Conservation (phyloP, 345 rosid species). For the Linum usitatissimum region DNA sequence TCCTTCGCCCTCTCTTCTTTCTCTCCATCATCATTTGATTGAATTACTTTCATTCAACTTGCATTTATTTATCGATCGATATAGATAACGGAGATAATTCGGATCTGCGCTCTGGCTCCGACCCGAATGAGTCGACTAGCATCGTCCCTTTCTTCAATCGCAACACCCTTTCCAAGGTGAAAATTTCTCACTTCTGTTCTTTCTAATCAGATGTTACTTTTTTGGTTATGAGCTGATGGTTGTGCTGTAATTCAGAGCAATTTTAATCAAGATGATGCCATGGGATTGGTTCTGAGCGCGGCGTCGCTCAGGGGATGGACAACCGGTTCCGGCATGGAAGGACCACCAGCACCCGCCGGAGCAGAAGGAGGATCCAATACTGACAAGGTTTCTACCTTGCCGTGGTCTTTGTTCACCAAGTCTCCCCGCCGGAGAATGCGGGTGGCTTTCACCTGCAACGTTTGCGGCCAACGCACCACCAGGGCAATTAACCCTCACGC, state of each 20-base stretch:
- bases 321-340: constrained; percentile 92
- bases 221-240: background rate
- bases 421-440: constrained; percentile 92
- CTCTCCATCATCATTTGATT: background rate
- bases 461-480: constrained; percentile 85
- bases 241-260: constrained; percentile 1
- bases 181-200: background rate
- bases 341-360: constrained; percentile 58
- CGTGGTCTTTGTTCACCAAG: constrained; percentile 87
- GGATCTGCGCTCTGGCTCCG: constrained; percentile 46
- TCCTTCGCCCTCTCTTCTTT: background rate
- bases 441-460: constrained; percentile 85
- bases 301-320: constrained; percentile 89
- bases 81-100: constrained; percentile 42
- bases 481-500: constrained; percentile 90
- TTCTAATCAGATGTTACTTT: background rate
- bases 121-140: constrained; percentile 33
- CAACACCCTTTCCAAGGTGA: constrained; percentile 50
- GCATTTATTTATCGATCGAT: background rate
- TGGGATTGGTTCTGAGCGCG: constrained; percentile 80
- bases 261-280: constrained; percentile 51
- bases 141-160: constrained; percentile 54
- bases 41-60: background rate
- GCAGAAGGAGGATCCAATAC: constrained; percentile 31
- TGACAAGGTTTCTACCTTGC: constrained; percentile 63